Base-by-base conservation (phyloP, 306 rosid genomes). In the Sindora glabra region DNA sequence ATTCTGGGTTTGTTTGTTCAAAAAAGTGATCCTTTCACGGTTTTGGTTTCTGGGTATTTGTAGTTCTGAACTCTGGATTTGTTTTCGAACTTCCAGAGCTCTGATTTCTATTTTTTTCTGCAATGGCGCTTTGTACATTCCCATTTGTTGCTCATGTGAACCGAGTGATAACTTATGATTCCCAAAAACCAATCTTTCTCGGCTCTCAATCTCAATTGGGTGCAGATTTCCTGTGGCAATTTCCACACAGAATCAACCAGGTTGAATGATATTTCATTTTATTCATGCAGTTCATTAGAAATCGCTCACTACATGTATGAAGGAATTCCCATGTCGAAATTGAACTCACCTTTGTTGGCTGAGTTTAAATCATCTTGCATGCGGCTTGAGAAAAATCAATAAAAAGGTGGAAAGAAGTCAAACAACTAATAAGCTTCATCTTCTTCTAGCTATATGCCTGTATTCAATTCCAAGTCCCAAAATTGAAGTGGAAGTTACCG, bases 81-180 rank as follows among this genome's bases (percentile, higher is more conserved):
- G 23, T 57, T 51, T 40, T 40, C n/a, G n/a, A n/a, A n/a, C n/a
- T n/a, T n/a, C n/a, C n/a, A n/a, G n/a, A n/a, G n/a, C 45, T 8
- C 14, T 25, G 9, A 22, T 54, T 26, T 44, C 41, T 29, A 56
- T 40, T 62, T 53, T 49, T 27, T 15, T 29, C 16, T 39, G 11
- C 66, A 12, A 92, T 92, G 99, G 99, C 94, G 61, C 82, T 89
- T 32, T 81, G 67, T 37, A 52, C 90, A 63, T 81, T 80, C 48
- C 62, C 89, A 3, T 78, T 74, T 57, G 82, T 83, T 62, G 49
- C 74, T 11, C 72, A 59, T 50, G 26, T 82, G n/a, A 72, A 32
- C 79, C 67, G 65, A 48, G 60, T 62, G 2, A 42, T 72, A 23
- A 42, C 74, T 12, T 65, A 69, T 21, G 71, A 75, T 42, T 59